phyloP scores from a whole-genome alignment of 2,329 filamentous ascomycete genomes.

The Fusarium sublunatum region DNA sequence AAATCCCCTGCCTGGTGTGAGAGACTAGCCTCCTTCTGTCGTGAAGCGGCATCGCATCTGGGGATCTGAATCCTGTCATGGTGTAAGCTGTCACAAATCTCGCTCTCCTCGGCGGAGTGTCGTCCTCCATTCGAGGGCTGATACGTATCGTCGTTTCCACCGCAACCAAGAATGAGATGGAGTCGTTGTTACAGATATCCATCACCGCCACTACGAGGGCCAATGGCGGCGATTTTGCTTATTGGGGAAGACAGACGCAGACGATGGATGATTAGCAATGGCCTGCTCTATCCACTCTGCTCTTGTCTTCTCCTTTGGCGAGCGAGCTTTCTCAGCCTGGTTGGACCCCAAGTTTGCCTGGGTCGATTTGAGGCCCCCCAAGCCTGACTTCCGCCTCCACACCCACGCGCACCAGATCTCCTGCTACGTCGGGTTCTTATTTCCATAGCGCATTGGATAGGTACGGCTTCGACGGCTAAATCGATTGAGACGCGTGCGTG shows the following conservation, averaged over 20 bases:
- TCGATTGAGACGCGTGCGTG: conserved; percentile 31
- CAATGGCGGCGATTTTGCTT: conserved; percentile 24
- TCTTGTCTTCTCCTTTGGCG: conserved; percentile 15
- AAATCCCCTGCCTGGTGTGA: conserved; percentile 36
- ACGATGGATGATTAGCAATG: conserved; percentile 19
- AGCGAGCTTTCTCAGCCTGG: conserved; percentile 26
- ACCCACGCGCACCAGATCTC: conserved; percentile 37
- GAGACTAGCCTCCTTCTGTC: conserved; percentile 28
- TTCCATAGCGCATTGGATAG: conserved; percentile 31
- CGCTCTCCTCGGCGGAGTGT: conserved; percentile 22
- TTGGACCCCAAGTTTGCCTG: conserved; percentile 36
- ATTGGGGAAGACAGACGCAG: conserved; percentile 16
- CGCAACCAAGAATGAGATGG: conserved; percentile 32
- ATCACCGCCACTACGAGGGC: conserved; percentile 40
- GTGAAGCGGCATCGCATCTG: conserved; percentile 36
- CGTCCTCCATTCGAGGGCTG: conserved; percentile 30
- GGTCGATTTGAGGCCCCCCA: conserved; percentile 44
- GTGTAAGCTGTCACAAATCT: conserved; percentile 33
- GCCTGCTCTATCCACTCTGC: conserved; percentile 16
- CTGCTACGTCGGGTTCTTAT: conserved; percentile 26
- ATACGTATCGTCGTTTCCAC: conserved; percentile 41
- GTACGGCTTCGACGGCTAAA: too few relatives aligned
- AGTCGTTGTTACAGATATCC: conserved; percentile 40
- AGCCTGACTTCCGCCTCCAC: conserved; percentile 47
- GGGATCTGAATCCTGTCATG: conserved; percentile 31